These are phyloP conservation scores for Solanum chiquidenum DNA, from an alignment of 257 asterid species.

Conservation along the genomic window DNA sequence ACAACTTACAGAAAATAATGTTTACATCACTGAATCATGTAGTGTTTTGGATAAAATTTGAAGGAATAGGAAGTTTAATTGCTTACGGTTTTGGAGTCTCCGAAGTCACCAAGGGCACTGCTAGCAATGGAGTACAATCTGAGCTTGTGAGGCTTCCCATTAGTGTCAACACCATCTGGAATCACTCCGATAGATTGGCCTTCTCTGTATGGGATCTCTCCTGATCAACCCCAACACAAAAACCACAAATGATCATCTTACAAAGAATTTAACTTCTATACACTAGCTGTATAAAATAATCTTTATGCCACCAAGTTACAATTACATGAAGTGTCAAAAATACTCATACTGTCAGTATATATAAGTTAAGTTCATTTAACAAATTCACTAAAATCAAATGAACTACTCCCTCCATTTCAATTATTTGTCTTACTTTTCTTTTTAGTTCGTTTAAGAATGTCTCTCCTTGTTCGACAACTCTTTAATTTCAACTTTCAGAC, in stretches of 20 bases:
- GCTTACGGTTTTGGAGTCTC: conserved; percentile 91
- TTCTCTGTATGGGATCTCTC: conserved; percentile 79
- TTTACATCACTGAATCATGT: not conserved
- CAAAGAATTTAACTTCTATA: not conserved
- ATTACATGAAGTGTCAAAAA: not conserved
- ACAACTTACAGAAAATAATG: not conserved
- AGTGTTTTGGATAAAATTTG: not conserved
- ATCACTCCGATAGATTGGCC: conserved; percentile 85
- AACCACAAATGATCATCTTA: not conserved
- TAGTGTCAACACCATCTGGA: conserved; percentile 70
- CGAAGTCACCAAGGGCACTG: conserved; percentile 95
- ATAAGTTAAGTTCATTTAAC: not conserved
- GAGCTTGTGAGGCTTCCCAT: conserved; percentile 85
- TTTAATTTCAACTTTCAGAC: not conserved
- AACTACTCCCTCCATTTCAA: not conserved
- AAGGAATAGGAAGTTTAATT: not conserved
- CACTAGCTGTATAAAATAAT: not conserved
- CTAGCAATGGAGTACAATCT: conserved; percentile 91
- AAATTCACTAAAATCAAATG: not conserved
- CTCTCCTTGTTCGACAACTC: not conserved
- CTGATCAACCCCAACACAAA: conserved; percentile 24
- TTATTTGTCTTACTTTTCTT: not conserved
- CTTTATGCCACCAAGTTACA: not conserved
- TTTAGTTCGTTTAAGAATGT: not conserved
- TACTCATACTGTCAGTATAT: not conserved